phyloP scores from a whole-genome alignment of 768 basidiomycete genomes.

The Tricholoma bakamatsutake region DNA sequence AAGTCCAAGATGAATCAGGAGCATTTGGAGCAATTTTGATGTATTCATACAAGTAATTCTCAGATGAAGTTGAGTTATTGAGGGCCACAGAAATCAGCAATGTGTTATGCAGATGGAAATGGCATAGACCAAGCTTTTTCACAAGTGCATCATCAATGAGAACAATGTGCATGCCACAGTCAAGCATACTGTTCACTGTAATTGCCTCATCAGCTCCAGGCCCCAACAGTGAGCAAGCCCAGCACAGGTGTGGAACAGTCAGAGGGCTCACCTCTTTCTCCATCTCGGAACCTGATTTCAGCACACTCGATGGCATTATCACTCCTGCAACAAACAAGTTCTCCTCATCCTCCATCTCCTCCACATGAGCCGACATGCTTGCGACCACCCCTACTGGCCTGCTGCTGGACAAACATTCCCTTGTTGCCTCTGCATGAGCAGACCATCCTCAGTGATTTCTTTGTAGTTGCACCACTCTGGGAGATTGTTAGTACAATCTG shows the following conservation, averaged over 20 bases:
- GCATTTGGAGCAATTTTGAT: no score
- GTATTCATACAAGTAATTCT: no score
- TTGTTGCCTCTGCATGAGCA: not conserved
- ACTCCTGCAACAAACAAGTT: not conserved
- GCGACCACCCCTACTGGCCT: not conserved
- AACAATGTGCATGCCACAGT: no score
- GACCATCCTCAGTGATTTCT: not conserved
- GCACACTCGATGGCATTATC: not conserved
- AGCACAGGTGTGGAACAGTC: not conserved
- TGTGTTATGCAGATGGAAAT: no score
- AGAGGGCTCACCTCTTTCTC: not conserved
- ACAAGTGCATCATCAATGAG: no score
- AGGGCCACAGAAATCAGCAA: no score
- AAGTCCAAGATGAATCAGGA: no score
- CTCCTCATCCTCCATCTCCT: not conserved
- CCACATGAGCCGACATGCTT: not conserved
- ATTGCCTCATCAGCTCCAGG: no score
- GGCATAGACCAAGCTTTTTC: no score
- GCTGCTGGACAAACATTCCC: not conserved
- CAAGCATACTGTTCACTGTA: no score
- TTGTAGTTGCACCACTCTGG: not conserved
- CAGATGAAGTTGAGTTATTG: no score
- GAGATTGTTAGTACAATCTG: not conserved
- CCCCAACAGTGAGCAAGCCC: not conserved
- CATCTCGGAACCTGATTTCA: not conserved